Evolutionary conservation across 441 rosid species (phyloP).

Genomic region (Erodium texanum): DNA sequence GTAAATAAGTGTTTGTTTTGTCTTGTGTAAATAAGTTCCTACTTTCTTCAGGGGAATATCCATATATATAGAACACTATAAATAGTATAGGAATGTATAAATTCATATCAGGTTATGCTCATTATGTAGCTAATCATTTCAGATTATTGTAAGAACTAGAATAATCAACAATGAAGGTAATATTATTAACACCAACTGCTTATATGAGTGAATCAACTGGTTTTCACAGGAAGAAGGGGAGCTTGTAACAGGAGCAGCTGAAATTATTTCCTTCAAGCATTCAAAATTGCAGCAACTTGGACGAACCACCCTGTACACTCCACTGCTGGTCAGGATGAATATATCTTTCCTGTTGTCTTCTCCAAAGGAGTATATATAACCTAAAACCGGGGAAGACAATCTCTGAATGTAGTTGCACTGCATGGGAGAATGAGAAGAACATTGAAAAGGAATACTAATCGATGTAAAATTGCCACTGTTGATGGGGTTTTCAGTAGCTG

Average conservation of each 20-base stretch:
- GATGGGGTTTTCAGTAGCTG: constrained; percentile 18
- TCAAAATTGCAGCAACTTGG: constrained; percentile 15
- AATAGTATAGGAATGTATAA: background rate
- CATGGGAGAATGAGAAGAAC: constrained; percentile 20
- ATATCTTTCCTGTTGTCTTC: constrained; percentile 21
- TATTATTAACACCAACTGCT: constrained; percentile 3
- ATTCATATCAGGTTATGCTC: background rate
- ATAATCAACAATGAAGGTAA: background rate
- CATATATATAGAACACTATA: background rate
- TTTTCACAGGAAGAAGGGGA: constrained; percentile 8
- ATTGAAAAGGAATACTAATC: constrained; percentile 9
- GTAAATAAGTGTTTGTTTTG: background rate
- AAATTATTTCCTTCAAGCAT: constrained; percentile 12
- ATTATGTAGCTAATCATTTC: background rate
- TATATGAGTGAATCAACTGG: background rate
- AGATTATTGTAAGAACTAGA: background rate
- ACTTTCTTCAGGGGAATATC: background rate
- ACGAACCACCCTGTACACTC: constrained; percentile 17
- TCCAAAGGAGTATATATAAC: constrained; percentile 20
- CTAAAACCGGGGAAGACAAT: constrained; percentile 10
- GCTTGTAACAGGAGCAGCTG: background rate
- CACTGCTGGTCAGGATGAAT: constrained; percentile 18
- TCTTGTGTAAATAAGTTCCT: background rate
- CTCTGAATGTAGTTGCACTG: constrained; percentile 4
- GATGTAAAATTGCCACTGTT: constrained; percentile 18